phyloP scores from a whole-genome alignment of 1,139 yeast genomes.

The Debaryomycetaceae sp. region DNA sequence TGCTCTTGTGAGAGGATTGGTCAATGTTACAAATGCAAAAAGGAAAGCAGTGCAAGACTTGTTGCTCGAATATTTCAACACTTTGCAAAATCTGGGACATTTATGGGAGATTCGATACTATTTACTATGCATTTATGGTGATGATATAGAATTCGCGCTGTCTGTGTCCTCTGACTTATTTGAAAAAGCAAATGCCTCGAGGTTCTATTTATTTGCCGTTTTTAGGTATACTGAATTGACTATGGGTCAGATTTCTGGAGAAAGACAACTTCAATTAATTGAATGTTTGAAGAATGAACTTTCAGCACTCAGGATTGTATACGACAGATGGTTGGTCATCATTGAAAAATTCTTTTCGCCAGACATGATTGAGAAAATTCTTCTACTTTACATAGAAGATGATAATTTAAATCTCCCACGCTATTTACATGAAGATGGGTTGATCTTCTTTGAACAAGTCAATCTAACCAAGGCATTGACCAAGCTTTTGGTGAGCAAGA shows the following conservation, averaged over 20 bases:
- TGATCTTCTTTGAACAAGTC: conserved; percentile 44
- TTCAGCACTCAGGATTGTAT: conserved; percentile 20
- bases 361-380: conserved; percentile 11
- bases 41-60: conserved; percentile 18
- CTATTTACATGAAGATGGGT: conserved; percentile 12
- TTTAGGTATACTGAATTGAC: conserved; percentile 50
- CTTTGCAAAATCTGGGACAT: conserved; percentile 12
- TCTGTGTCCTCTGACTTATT: neutral
- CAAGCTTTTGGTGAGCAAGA: neutral
- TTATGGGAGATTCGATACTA: conserved; percentile 48
- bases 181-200: conserved; percentile 1
- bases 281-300: conserved; percentile 13
- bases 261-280: conserved; percentile 22
- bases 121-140: conserved; percentile 47
- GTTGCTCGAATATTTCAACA: conserved; percentile 8
- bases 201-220: conserved; percentile 28
- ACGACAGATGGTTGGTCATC: conserved; percentile 57
- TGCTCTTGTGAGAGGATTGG: conserved; percentile 42
- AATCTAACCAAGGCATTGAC: conserved; percentile 16
- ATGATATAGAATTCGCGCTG: conserved; percentile 21
- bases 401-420: conserved; percentile 9
- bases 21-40: conserved; percentile 13
- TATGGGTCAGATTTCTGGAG: conserved; percentile 15
- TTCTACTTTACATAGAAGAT: conserved; percentile 11
- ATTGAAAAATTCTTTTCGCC: conserved; percentile 33